Conservation (phyloP, 2,329 filamentous ascomycete genomes). For the Botryotinia globosa region DNA sequence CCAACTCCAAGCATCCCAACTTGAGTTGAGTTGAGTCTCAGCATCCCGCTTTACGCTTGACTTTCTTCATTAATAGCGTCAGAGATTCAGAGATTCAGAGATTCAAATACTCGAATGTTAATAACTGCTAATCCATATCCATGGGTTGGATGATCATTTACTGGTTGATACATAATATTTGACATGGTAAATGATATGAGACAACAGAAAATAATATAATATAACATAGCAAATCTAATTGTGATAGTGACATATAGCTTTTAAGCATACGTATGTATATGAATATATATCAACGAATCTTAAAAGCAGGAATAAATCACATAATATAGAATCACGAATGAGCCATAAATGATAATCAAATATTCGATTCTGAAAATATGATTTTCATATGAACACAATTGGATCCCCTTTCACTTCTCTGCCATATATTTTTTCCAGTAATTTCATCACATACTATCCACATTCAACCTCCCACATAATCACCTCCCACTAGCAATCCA, state of each 20-base stretch:
- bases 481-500: not conserved
- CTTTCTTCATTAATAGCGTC: too few species aligned
- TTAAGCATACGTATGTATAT: not conserved
- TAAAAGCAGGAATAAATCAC: not conserved
- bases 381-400: too few species aligned
- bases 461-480: not conserved
- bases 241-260: not conserved
- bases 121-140: too few species aligned
- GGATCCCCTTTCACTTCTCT: not conserved
- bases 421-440: not conserved
- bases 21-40: too few species aligned
- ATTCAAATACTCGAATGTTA: too few species aligned
- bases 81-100: too few species aligned
- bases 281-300: not conserved
- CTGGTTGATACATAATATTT: too few species aligned
- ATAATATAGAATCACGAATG: not conserved
- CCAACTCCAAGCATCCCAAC: too few species aligned
- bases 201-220: too few species aligned
- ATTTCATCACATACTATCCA: not conserved
- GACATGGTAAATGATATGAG: too few species aligned
- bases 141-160: too few species aligned
- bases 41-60: too few species aligned
- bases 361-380: not conserved
- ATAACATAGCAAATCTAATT: not conserved
- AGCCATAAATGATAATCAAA: not conserved